These are phyloP conservation scores for Pyrus hybrid DNA, from an alignment of 331 rosid genomes.

Conservation along the genomic window DNA sequence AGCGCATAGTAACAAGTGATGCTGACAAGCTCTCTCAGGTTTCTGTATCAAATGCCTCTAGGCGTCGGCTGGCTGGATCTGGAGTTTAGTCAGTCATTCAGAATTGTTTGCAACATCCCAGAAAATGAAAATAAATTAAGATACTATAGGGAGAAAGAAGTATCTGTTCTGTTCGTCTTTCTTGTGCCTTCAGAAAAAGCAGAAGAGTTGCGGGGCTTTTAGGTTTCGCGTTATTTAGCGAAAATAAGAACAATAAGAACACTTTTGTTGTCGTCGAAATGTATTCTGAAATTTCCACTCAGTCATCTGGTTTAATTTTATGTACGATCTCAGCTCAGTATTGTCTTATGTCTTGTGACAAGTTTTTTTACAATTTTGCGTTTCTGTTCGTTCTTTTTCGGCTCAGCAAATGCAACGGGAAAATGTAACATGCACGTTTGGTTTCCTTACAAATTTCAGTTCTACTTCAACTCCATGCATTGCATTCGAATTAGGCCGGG, in stretches of 20 bases:
- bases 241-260: background rate
- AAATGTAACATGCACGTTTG: too few species aligned
- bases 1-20: slow-evolving; percentile 31
- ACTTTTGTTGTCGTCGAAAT: background rate
- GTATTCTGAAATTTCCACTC: background rate
- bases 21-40: slow-evolving; percentile 66
- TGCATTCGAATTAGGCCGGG: too few species aligned
- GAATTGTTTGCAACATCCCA: background rate
- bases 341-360: background rate
- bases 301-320: background rate
- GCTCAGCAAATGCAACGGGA: too few species aligned
- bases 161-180: background rate
- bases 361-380: background rate
- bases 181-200: background rate
- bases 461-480: too few species aligned
- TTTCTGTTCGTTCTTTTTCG: too few species aligned
- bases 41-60: slow-evolving; percentile 71
- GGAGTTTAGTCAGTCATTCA: slow-evolving; percentile 17
- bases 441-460: too few species aligned
- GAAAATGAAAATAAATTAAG: background rate
- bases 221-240: background rate
- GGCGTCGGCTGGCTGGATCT: slow-evolving; percentile 73
- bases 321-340: background rate
- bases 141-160: background rate
- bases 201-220: background rate